These are phyloP conservation scores for Colletotrichum phormii DNA, from an alignment of 2,329 filamentous ascomycete genomes.

Conservation along the genomic window DNA sequence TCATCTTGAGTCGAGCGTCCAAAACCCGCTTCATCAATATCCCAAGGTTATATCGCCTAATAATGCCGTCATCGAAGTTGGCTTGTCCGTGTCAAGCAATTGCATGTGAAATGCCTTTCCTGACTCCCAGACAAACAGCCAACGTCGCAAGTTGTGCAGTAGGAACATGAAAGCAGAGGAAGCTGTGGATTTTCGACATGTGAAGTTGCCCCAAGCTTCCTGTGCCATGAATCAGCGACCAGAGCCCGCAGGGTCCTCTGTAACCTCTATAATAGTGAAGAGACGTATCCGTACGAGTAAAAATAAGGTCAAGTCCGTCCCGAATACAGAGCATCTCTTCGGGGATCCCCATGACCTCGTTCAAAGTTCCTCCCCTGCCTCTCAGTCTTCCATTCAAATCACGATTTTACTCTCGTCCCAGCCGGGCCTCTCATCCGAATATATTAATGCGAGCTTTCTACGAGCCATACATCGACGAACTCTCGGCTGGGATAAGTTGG, in stretches of 20 bases:
- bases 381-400: neutral
- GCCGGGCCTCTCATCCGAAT: slow-evolving; percentile 28
- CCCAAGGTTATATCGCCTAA: neutral
- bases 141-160: neutral
- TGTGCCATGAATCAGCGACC: neutral
- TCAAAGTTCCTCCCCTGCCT: neutral
- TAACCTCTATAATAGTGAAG: neutral
- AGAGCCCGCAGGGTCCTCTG: neutral
- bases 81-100: neutral
- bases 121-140: neutral
- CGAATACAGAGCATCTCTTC: neutral
- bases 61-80: neutral
- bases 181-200: slow-evolving; percentile 1
- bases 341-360: slow-evolving; percentile 5
- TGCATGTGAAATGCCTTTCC: slow-evolving; percentile 3
- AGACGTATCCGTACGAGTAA: neutral
- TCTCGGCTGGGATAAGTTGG: neutral
- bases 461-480: neutral
- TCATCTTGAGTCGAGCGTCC: neutral
- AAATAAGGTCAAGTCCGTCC: neutral
- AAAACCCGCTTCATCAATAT: neutral
- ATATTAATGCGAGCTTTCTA: neutral
- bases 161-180: too few species aligned
- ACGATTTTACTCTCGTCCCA: neutral
- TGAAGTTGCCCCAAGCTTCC: slow-evolving; percentile 14